Percentiles rank a stretch among this genome's conserved stretches.
Conservation (phyloP, 176 grass and related monocot genomes). For the Leersia perrieri region DNA sequence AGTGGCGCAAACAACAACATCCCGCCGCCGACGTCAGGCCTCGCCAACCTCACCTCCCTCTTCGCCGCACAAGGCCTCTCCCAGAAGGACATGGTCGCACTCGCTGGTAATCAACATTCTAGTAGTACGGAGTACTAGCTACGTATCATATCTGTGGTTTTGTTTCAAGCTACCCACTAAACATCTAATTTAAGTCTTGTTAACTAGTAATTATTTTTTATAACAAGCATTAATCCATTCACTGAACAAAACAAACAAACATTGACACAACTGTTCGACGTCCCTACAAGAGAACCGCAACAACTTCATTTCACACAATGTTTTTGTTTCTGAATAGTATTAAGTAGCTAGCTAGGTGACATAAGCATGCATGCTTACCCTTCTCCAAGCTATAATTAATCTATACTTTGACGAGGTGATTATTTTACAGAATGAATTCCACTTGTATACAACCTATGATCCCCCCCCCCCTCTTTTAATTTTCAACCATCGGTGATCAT, state of each 20-base stretch:
- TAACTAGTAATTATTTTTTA: too few species aligned
- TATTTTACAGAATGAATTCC: not conserved
- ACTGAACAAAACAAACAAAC: not conserved
- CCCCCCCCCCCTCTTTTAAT: too few species aligned
- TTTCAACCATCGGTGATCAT: too few species aligned
- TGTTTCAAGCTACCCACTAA: too few species aligned
- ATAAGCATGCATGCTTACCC: too few species aligned
- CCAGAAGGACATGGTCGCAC: constrained; percentile 61
- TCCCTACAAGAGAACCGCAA: not conserved
- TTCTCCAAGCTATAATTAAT: too few species aligned
- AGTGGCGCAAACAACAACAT: constrained; percentile 51
- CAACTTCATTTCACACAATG: not conserved
- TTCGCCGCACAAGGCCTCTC: constrained; percentile 63
- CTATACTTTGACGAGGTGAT: not conserved
- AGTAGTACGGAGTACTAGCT: too few species aligned
- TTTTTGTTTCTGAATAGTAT: not conserved
- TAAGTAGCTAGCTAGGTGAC: not conserved
- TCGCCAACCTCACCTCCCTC: constrained; percentile 54
- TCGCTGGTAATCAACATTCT: constrained; percentile 40
- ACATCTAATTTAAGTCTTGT: too few species aligned
- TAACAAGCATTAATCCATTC: not conserved
- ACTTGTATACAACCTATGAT: not conserved
- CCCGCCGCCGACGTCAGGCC: constrained; percentile 44
- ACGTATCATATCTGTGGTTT: too few species aligned
- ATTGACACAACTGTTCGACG: too few species aligned